Evolutionary conservation across 2,329 filamentous ascomycete genomes (phyloP), one percentile per base, ranked within the genome.

Genomic region (Phialophora tarda): DNA sequence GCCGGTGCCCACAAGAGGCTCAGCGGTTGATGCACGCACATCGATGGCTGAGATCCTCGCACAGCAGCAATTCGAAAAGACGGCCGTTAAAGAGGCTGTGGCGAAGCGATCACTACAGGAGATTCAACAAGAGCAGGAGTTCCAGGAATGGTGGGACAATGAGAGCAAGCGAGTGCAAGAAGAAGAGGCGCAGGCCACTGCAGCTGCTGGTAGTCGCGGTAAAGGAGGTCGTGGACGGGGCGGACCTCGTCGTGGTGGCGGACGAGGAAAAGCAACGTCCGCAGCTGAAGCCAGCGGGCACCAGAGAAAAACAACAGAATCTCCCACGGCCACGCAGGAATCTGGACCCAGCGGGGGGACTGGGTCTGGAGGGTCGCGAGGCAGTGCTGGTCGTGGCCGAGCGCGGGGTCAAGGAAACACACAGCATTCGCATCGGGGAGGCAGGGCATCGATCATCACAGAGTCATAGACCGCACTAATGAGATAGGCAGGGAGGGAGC

Each of bases 41-140:
- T 93, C 90, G 38, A 89, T 99, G 80, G 87, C 89, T 17, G 92
- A 97, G 71, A 99, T 99, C 64, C 90, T 98, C 14, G 88, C 89
- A 7, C 88, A 96, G 74, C 93, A 99, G 78, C 88, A 90, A 76
- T 87, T 87, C 8, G 93, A 97, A 76, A 95, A 96, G 75, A 88
- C 92, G 64, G 86, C 87, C 21, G 88, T 96, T 67, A 89, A 88
- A 61, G 93, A 97, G 75, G 92, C 93, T 0, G 80, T 77, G 14
- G 91, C 93, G 1, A 97, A 96, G 79, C 86, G 94, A 63, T 95
- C 91, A 69, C 81, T 99, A 32, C 89, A 96, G 74, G 95, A 98
- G 69, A 99, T 99, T 66, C 95, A 99, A 77, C 88, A 95, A 71
- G 95, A 99, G 78, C 95, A 99, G 75, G 92, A 92, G 59, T 99